Evolutionary conservation across 768 basidiomycete genomes (phyloP), one percentile per base, ranked within the genome.

Genomic region (Fomitopsis serialis): DNA sequence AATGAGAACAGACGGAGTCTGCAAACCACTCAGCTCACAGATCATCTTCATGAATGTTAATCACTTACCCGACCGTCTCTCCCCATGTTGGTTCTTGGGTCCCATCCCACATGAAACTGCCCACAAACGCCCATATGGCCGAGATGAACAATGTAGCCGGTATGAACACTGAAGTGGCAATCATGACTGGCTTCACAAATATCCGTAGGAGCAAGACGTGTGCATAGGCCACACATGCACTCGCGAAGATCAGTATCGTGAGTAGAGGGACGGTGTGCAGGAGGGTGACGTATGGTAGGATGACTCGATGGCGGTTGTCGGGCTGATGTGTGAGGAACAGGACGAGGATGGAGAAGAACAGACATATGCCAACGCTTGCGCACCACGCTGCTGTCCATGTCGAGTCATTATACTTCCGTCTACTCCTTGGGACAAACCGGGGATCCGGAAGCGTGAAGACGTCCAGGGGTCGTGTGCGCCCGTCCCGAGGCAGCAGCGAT

Each of bases 141-240:
- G 86, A 89, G 46, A 89, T 74, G 62, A 89, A 77, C 55, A 92
- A 72, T 0, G 85, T 84, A 24, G 78, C 78, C 37, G 91, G 89
- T 45, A 89, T 81, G 61, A 87, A 87, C 24, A 92, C 73, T 17
- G 84, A 83, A 0, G 89, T 91, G 22, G 77, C 78, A 35, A 92
- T 70, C 74, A 96, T 84, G 47, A 92, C 87, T 17, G 93, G 92
- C 53, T 85, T 81, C 53, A 91, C 87, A 60, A 93, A 92, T 54
- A 90, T 76, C 54, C 85, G 82, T 47, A 96, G 71, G 40, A 95
- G 76, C 57, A 84, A 77, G 42, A 92, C 81, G 65, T 91, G 87
- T 42, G 74, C 69, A 64, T 92, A 92, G 8, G 89, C 86, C 43
- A 80, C 78, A 21, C 74, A 67, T 11, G 90, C 88, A 62, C 87